Conservation (phyloP, 2,329 filamentous ascomycete species). For the Thielaviopsis punctulata region DNA sequence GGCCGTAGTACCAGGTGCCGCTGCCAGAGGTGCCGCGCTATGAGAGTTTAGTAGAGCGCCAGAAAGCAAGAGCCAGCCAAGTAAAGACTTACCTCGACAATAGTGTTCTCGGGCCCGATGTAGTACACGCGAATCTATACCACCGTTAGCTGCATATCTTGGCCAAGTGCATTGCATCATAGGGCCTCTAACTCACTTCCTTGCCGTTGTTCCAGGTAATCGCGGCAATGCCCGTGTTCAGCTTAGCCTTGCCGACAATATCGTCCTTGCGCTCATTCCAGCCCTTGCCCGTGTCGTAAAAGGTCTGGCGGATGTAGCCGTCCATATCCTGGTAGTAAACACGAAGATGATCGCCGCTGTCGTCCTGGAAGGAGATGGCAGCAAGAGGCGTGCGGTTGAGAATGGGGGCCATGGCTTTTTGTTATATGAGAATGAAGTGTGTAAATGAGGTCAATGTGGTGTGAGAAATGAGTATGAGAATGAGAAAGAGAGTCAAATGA, state of each 20-base stretch:
- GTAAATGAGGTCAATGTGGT: neutral
- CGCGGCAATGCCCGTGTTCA: conserved; percentile 11
- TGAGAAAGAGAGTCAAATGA: neutral
- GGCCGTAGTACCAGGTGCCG: conserved; percentile 11
- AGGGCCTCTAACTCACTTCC: neutral
- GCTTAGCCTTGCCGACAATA: conserved; percentile 10
- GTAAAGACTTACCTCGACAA: conserved; percentile 6
- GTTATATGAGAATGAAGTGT: neutral
- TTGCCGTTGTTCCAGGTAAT: conserved; percentile 12
- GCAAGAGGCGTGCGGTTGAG: conserved; percentile 10
- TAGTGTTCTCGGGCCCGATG: conserved; percentile 9
- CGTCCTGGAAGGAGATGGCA: conserved; percentile 11
- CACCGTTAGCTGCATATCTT: neutral
- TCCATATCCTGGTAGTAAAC: conserved; percentile 12
- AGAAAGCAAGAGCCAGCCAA: neutral
- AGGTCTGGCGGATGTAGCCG: conserved; percentile 11
- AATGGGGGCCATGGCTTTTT: conserved; percentile 9
- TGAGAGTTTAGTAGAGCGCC: neutral
- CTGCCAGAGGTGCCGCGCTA: conserved; percentile 10
- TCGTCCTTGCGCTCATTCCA: conserved; percentile 11
- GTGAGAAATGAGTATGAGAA: neutral
- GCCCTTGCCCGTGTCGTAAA: conserved; percentile 12
- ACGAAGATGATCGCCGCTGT: conserved; percentile 11
- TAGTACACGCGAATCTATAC: conserved; percentile 11
- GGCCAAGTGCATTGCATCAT: too few relatives aligned